phyloP scores from a whole-genome alignment of 768 basidiomycete genomes.

The Amanita rubescens region DNA sequence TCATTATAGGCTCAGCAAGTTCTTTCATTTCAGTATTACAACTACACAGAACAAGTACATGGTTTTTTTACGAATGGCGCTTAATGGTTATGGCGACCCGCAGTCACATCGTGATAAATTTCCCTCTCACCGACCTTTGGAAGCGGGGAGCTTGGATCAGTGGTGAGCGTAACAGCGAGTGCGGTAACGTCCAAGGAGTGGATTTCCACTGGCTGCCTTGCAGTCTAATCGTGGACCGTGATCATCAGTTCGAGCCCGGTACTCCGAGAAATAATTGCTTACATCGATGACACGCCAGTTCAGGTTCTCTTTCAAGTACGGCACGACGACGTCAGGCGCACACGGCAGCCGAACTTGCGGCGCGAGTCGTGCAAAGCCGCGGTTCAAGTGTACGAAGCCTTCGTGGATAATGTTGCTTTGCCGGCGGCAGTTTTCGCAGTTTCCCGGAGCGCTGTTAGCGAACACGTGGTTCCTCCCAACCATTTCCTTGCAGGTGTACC shows the following conservation, averaged over 20 bases:
- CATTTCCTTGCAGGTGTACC: conserved; percentile 27
- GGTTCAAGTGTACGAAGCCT: conserved; percentile 39
- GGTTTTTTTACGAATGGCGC: neutral
- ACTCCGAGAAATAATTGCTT: neutral
- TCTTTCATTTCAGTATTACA: too few relatives aligned
- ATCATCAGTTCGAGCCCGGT: neutral
- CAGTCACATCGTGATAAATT: neutral
- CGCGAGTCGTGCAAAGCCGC: conserved; percentile 20
- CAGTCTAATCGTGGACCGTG: neutral
- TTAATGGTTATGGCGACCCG: neutral
- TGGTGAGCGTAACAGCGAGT: conserved; percentile 8
- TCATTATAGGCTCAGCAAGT: too few relatives aligned
- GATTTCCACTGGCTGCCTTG: conserved; percentile 5
- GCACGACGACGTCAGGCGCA: conserved; percentile 29
- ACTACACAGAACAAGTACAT: neutral
- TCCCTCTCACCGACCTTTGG: neutral
- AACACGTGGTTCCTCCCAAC: conserved; percentile 41
- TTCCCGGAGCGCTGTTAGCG: conserved; percentile 24
- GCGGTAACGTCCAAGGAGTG: conserved; percentile 13
- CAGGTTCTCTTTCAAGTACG: conserved; percentile 32
- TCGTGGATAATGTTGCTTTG: conserved; percentile 26
- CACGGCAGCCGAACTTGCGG: conserved; percentile 23
- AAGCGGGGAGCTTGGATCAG: conserved; percentile 8
- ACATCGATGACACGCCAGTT: conserved; percentile 38
- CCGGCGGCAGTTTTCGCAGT: conserved; percentile 33